Evolutionary conservation across 352 stramenopile species (phyloP).

Genomic region (Phytophthora citrophthora): DNA sequence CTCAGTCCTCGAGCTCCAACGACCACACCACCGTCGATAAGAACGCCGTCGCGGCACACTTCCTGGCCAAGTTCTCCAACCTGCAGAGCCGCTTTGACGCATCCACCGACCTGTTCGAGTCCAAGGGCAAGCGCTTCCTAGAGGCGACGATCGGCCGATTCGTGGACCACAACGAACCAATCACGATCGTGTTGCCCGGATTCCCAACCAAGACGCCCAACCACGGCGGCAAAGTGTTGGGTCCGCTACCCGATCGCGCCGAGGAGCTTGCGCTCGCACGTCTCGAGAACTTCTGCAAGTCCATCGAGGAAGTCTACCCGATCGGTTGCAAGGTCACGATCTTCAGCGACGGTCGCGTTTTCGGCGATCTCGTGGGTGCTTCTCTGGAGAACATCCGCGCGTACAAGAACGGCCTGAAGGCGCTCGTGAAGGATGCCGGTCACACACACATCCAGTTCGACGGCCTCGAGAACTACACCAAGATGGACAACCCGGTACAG

Average conservation of each 20-base stretch:
- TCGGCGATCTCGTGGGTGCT: constrained; percentile 20
- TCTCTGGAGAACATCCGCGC: constrained; percentile 18
- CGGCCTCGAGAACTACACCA: constrained; percentile 28
- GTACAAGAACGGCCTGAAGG: constrained; percentile 24
- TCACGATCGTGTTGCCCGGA: constrained; percentile 6
- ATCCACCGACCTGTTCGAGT: constrained; percentile 11
- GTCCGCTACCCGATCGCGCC: constrained; percentile 19
- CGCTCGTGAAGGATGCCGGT: constrained; percentile 21
- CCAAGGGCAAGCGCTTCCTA: constrained; percentile 14
- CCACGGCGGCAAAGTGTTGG: constrained; percentile 22
- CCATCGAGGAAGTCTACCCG: constrained; percentile 25
- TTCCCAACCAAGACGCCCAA: constrained; percentile 24
- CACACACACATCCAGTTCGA: constrained; percentile 33
- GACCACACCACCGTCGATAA: constrained; percentile 5
- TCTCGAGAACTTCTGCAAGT: constrained; percentile 21
- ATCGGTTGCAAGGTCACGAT: constrained; percentile 26
- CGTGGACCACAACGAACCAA: constrained; percentile 11
- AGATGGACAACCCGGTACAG: constrained; percentile 21
- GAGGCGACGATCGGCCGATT: constrained; percentile 14
- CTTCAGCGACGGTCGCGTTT: constrained; percentile 27
- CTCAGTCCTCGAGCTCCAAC: neutral
- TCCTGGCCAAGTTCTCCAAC: constrained; percentile 16
- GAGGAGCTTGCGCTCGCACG: constrained; percentile 22
- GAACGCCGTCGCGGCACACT: constrained; percentile 11
- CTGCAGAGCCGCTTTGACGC: constrained; percentile 24